Evolutionary conservation across 2,329 filamentous ascomycete genomes (phyloP), one percentile per base, ranked within the genome.

Genomic region (Penicillium sp.): DNA sequence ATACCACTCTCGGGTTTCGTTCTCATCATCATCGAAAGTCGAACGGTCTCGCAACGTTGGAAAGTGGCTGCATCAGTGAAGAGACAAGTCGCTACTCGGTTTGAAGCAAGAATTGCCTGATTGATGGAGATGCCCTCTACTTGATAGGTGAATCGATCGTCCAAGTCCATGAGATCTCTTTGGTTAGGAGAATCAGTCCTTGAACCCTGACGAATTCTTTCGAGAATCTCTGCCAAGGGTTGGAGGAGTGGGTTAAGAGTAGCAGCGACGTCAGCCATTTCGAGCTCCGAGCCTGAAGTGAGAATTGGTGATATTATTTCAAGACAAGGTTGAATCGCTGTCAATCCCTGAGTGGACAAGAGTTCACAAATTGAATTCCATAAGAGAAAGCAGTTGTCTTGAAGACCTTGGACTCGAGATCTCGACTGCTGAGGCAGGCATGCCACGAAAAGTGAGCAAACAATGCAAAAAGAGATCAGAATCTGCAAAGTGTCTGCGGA

Each of bases 401-500:
- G 69, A 34, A 78, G 51, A 41, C 60, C 65, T 55, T 73, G 66
- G 35, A 65, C 63, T 67, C 55, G 75, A 69, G 59, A 73, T 43
- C 58, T 75, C 62, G 42, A 58, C 61, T 64, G 72, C 54, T 58
- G 77, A 41, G 67, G 74, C 47, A 71, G 67, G 59, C 48, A 80
- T 63, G 60, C 78, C 61, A 67, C 60, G 70, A 72, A 71, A 52
- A 82, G 60, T 20, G 70, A 68, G 25, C 69, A 72, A 22, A 80
- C 73, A 20, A 82, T 73, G 66, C 80, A 83, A 48, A 83, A 75
- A n/a, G 79, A 81, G 5, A 74, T 72, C n/a, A 83, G 57, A 34
- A 82, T 76, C 39, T 81, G 81, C 62, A 84, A 69, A 68, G 83
- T 79, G 57, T 85, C 82, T 6, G 75, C 67, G 25, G 79, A 83